phyloP scores from a whole-genome alignment of 148 eudicot species.

The Vaccinium darrowii region DNA sequence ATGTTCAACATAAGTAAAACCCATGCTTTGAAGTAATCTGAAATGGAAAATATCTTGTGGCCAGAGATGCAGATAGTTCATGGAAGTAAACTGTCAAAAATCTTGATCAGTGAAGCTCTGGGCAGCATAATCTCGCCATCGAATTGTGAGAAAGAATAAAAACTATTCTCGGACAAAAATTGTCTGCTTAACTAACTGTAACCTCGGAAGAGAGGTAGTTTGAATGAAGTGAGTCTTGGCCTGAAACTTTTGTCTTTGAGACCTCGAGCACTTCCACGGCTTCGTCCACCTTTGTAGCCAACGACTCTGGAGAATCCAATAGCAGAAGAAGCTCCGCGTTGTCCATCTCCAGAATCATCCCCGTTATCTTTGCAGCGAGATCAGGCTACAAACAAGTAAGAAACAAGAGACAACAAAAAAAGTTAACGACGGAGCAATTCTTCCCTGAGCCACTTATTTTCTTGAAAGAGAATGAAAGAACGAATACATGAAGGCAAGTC shows the following conservation, averaged over 20 bases:
- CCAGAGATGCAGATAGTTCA: background rate
- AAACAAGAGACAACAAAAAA: background rate
- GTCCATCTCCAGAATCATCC: slow-evolving; percentile 94
- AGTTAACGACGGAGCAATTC: background rate
- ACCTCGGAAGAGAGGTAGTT: slow-evolving; percentile 50
- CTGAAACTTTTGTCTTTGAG: slow-evolving; percentile 36
- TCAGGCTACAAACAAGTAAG: slow-evolving; percentile 72
- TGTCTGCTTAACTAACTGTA: slow-evolving; percentile 41
- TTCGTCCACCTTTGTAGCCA: slow-evolving; percentile 60
- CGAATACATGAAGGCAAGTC: background rate
- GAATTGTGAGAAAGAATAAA: background rate
- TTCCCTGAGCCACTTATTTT: background rate
- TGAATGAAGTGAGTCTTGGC: slow-evolving; percentile 42
- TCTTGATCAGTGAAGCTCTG: background rate
- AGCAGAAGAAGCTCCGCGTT: slow-evolving; percentile 56
- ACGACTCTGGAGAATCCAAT: slow-evolving; percentile 62
- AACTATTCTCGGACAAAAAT: background rate
- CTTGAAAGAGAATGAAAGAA: background rate
- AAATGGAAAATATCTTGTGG: background rate
- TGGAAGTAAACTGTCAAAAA: background rate
- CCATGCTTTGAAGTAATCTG: background rate
- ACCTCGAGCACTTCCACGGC: slow-evolving; percentile 65
- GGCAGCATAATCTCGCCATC: background rate
- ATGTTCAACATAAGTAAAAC: background rate
- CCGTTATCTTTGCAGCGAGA: slow-evolving; percentile 69